These are phyloP conservation scores for Apiospora phragmitis DNA, from an alignment of 2,329 filamentous ascomycete genomes.

Conservation along the genomic window DNA sequence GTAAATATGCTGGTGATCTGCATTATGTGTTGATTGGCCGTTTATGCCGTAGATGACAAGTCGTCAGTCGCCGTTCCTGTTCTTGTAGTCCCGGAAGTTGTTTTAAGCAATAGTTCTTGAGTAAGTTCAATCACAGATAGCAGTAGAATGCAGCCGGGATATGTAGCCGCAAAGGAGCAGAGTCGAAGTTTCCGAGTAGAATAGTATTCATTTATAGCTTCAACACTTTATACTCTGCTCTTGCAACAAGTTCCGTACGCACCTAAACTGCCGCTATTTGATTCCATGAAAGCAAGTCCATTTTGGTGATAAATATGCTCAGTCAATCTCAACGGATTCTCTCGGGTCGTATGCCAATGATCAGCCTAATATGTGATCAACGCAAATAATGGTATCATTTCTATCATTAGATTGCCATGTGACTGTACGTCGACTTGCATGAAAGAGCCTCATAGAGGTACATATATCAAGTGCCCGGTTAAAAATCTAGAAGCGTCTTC, in stretches of 20 bases:
- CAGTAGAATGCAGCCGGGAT: too few relatives aligned
- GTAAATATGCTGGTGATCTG: not conserved
- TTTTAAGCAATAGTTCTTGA: accelerated
- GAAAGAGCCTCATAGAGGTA: not conserved
- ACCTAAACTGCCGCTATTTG: not conserved
- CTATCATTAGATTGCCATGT: not conserved
- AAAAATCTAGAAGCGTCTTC: not conserved
- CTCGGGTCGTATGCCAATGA: not conserved
- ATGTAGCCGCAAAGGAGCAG: too few relatives aligned
- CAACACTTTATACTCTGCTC: not conserved
- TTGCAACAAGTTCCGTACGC: too few relatives aligned
- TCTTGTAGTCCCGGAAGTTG: too few relatives aligned
- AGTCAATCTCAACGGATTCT: not conserved
- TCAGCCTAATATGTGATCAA: not conserved
- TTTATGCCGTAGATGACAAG: not conserved
- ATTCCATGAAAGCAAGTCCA: not conserved
- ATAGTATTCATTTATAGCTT: not conserved
- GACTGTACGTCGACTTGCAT: not conserved
- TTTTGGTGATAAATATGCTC: not conserved
- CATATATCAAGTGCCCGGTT: not conserved
- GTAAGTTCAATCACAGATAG: not conserved
- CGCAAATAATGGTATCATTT: not conserved
- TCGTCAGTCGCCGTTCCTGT: not conserved
- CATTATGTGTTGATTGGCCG: not conserved
- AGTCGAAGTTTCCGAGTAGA: too few relatives aligned